Evolutionary conservation across 768 basidiomycete species (phyloP).

Genomic region (Hysterangium stoloniferum): DNA sequence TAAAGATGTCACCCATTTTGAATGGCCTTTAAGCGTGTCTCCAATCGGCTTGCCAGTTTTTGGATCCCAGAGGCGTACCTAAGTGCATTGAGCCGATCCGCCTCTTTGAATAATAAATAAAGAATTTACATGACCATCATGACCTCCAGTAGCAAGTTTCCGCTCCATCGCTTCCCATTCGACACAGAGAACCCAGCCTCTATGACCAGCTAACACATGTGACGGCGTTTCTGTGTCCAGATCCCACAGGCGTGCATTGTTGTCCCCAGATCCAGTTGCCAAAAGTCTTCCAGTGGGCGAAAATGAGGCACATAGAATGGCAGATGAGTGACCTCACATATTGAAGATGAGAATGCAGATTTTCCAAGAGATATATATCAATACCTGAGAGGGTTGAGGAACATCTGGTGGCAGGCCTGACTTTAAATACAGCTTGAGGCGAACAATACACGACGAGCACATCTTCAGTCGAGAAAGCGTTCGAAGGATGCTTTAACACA

Average conservation of each 20-base stretch:
- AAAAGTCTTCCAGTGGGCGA: conserved; percentile 88
- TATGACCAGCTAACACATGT: conserved; percentile 79
- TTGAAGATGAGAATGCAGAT: neutral
- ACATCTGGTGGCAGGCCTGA: conserved; percentile 89
- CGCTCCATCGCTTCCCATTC: conserved; percentile 96
- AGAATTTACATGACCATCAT: conserved; percentile 78
- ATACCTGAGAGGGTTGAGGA: conserved; percentile 83
- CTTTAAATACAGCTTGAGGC: conserved; percentile 92
- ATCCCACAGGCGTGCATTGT: conserved; percentile 90
- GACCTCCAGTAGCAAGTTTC: conserved; percentile 85
- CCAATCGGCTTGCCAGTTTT: conserved; percentile 84
- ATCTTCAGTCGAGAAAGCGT: conserved; percentile 76
- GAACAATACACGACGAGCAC: conserved; percentile 84
- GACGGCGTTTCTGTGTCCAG: conserved; percentile 88
- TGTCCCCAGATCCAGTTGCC: conserved; percentile 94
- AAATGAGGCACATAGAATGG: conserved; percentile 92
- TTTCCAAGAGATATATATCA: conserved; percentile 16
- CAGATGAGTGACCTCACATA: conserved; percentile 74
- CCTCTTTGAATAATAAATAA: neutral
- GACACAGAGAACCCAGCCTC: conserved; percentile 93
- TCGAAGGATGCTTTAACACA: conserved; percentile 64
- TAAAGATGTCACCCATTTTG: conserved; percentile 93
- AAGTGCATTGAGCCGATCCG: neutral
- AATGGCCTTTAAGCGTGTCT: conserved; percentile 84
- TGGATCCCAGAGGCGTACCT: conserved; percentile 89